These are phyloP conservation scores for Trichophyton mentagrophytes DNA, from an alignment of 2,329 filamentous ascomycete species.

Conservation along the genomic window DNA sequence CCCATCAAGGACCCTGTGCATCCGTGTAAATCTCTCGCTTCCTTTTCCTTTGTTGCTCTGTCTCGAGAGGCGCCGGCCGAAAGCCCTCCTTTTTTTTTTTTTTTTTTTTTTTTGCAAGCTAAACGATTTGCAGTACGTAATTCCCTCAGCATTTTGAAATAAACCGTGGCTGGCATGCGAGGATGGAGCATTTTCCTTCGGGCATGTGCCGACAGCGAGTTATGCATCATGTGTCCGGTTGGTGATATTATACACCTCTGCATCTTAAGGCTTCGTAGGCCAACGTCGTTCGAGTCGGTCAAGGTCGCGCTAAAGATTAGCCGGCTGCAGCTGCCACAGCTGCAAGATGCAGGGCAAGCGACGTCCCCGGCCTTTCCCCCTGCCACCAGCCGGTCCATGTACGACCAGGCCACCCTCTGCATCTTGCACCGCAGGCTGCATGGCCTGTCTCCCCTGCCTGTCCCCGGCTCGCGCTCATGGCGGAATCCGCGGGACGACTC, in stretches of 20 bases:
- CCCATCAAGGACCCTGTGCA: background rate
- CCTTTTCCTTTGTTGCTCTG: background rate
- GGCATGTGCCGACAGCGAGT: background rate
- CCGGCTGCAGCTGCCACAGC: background rate
- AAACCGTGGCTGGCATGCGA: background rate
- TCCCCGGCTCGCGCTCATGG: background rate
- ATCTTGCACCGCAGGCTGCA: background rate
- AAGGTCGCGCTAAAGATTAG: background rate
- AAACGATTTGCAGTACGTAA: background rate
- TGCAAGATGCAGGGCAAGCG: conserved; percentile 1
- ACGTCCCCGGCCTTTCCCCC: background rate
- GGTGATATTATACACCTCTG: background rate
- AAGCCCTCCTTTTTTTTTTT: background rate
- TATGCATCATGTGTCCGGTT: background rate
- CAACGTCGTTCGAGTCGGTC: background rate
- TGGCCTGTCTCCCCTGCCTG: background rate
- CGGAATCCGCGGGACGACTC: background rate
- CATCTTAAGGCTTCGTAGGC: background rate
- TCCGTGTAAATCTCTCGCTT: background rate
- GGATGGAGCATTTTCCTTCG: background rate
- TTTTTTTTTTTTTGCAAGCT: background rate
- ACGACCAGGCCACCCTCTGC: background rate
- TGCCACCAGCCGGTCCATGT: background rate
- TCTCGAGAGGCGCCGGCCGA: background rate
- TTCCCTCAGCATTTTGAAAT: background rate